Evolutionary conservation across 106 monocot genomes (phyloP).

Genomic region (Vanilla planifolia): DNA sequence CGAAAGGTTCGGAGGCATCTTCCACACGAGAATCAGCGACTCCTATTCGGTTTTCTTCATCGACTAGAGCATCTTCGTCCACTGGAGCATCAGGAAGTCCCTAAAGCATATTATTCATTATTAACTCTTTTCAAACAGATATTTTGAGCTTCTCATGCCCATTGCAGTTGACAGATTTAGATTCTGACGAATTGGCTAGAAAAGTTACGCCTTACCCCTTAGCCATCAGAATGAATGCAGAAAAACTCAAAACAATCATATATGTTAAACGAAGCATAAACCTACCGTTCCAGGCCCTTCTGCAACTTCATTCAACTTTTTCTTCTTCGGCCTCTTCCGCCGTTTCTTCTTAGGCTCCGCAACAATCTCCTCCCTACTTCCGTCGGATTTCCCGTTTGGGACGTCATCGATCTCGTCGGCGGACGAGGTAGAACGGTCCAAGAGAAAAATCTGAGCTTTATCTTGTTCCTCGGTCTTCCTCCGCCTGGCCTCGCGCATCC

Average conservation of each 20-base stretch:
- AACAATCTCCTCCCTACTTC: background rate
- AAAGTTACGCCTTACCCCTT: background rate
- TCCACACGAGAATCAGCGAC: slow-evolving; percentile 27
- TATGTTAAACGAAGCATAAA: background rate
- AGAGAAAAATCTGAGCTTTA: background rate
- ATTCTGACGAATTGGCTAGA: too few species aligned
- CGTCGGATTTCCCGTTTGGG: background rate
- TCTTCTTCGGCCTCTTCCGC: slow-evolving; percentile 20
- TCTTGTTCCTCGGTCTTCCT: slow-evolving; percentile 13
- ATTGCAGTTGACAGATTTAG: too few species aligned
- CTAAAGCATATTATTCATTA: too few species aligned
- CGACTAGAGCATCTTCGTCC: background rate
- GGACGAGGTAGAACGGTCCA: slow-evolving; percentile 7
- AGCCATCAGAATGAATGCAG: background rate
- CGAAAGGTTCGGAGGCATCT: slow-evolving; percentile 22
- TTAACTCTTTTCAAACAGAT: too few species aligned
- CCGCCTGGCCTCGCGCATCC: slow-evolving; percentile 18
- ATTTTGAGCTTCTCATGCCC: background rate
- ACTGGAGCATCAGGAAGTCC: background rate
- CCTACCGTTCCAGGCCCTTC: slow-evolving; percentile 13
- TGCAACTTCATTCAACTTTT: slow-evolving; percentile 16
- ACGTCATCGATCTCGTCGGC: slow-evolving; percentile 15
- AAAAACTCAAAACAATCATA: slow-evolving; percentile 1
- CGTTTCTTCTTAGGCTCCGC: slow-evolving; percentile 19
- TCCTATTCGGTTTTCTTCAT: slow-evolving; percentile 15